Percentiles rank a stretch among this genome's conserved stretches.
phyloP scores from a whole-genome alignment of 2,329 filamentous ascomycete species.

The Colletotrichum karsti region DNA sequence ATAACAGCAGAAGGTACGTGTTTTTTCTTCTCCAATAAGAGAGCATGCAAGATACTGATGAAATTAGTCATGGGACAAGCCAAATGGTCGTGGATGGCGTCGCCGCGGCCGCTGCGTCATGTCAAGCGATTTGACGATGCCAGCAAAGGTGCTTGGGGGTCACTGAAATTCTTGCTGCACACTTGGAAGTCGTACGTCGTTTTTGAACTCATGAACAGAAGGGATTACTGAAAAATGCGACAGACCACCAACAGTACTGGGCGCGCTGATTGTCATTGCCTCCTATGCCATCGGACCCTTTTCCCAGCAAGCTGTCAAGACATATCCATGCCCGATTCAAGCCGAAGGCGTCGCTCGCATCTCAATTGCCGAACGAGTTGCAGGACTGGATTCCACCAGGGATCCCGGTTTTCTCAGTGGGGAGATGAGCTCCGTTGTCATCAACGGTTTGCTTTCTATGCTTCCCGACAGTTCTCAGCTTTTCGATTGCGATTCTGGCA shows the following conservation, averaged over 20 bases:
- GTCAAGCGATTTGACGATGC: not conserved
- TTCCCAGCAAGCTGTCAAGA: not conserved
- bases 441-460: not conserved
- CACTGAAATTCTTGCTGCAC: accelerated
- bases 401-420: too few relatives aligned
- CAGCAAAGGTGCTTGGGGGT: not conserved
- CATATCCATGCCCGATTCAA: not conserved
- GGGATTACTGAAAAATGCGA: not conserved
- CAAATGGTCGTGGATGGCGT: not conserved
- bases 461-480: not conserved
- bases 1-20: not conserved
- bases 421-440: not conserved
- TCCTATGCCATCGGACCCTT: not conserved
- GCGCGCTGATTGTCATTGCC: not conserved
- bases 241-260: not conserved
- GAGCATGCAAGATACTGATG: accelerated
- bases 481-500: not conserved
- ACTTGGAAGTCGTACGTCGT: not conserved
- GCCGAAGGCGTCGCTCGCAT: not conserved
- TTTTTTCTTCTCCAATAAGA: not conserved
- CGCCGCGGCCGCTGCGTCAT: not conserved
- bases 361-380: not conserved
- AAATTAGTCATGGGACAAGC: not conserved
- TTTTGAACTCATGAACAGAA: not conserved
- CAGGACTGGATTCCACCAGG: not conserved